These are phyloP conservation scores for Cryptococcus deneoformans DNA, from an alignment of 1,284 basidiomycete species.

Conservation along the genomic window DNA sequence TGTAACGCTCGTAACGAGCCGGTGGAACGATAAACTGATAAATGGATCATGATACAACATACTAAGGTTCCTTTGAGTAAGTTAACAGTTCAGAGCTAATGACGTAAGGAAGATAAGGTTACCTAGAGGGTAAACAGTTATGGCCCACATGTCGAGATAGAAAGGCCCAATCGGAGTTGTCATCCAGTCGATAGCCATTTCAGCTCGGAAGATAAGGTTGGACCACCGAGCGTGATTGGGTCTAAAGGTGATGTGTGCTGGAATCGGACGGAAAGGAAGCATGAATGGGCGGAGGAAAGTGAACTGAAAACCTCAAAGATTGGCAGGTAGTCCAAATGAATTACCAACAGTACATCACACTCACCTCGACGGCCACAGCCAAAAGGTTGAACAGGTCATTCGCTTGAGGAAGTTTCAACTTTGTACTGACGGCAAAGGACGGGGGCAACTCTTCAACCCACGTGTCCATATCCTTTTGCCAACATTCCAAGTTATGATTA, in stretches of 20 bases:
- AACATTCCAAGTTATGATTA: constrained; percentile 9
- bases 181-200: constrained; percentile 29
- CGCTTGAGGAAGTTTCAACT: constrained; percentile 9
- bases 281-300: constrained; percentile 15
- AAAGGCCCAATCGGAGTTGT: constrained; percentile 19
- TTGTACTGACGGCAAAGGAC: constrained; percentile 13
- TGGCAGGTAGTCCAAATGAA: too few species aligned
- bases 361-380: constrained; percentile 14
- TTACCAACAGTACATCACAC: not conserved
- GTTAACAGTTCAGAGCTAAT: not conserved
- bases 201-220: constrained; percentile 5
- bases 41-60: not conserved
- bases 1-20: not conserved
- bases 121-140: constrained; percentile 14
- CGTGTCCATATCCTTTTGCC: constrained; percentile 14
- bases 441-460: constrained; percentile 16
- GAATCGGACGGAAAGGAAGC: constrained; percentile 13
- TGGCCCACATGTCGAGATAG: constrained; percentile 19
- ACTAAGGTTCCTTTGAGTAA: not conserved
- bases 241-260: constrained; percentile 16
- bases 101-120: not conserved
- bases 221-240: constrained; percentile 10
- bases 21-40: not conserved
- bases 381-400: constrained; percentile 14
- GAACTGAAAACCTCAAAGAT: constrained; percentile 6